These are phyloP conservation scores for Colletotrichum sp. DNA, from an alignment of 2,329 filamentous ascomycete genomes.

Conservation along the genomic window DNA sequence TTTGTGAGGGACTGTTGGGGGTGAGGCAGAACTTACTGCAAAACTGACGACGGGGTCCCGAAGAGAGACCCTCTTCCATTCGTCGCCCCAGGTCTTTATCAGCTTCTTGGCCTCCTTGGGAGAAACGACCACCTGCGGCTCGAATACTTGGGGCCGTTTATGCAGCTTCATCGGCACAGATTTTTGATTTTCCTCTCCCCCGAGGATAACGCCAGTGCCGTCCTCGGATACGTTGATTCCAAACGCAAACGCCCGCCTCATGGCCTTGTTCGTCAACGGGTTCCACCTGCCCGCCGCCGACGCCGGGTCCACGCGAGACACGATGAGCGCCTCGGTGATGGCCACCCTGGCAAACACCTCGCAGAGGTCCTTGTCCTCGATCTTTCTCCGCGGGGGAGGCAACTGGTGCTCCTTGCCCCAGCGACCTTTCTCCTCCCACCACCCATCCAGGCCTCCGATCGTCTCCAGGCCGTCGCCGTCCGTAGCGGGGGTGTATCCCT, in stretches of 20 bases:
- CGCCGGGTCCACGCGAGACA: conserved; percentile 25
- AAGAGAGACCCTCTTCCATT: conserved; percentile 64
- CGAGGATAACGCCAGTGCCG: conserved; percentile 42
- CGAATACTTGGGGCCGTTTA: not conserved
- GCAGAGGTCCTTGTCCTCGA: conserved; percentile 42
- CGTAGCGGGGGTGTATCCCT: conserved; percentile 51
- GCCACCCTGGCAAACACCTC: conserved; percentile 55
- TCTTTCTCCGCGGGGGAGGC: conserved; percentile 38
- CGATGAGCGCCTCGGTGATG: conserved; percentile 54
- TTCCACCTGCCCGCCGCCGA: conserved; percentile 29
- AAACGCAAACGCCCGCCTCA: conserved; percentile 31
- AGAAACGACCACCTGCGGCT: conserved; percentile 28
- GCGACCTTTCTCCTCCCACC: conserved; percentile 60
- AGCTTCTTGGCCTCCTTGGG: conserved; percentile 46
- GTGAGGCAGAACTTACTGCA: conserved; percentile 59
- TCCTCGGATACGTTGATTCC: conserved; percentile 41
- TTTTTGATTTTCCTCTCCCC: conserved; percentile 26
- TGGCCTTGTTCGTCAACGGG: not conserved
- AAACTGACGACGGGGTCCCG: conserved; percentile 69
- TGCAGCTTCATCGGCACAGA: conserved; percentile 19
- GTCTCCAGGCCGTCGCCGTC: conserved; percentile 49
- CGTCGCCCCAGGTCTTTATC: conserved; percentile 50
- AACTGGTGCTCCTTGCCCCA: conserved; percentile 53
- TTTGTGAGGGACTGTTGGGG: not conserved
- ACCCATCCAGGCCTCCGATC: conserved; percentile 50